phyloP scores from a whole-genome alignment of 768 basidiomycete genomes.

The Xanthoconium stramineum region DNA sequence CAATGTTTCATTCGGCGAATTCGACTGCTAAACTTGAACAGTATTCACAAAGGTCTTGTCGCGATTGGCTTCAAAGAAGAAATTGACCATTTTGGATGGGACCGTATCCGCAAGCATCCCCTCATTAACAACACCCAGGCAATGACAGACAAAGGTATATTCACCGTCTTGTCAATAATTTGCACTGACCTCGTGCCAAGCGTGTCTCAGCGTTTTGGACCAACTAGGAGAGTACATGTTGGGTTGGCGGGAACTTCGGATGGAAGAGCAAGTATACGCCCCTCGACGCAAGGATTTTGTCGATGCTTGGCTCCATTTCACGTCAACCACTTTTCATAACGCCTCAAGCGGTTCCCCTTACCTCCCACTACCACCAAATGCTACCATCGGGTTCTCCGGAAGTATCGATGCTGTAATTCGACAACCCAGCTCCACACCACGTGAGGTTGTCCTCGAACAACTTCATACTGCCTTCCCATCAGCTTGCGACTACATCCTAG shows the following conservation, averaged over 20 bases:
- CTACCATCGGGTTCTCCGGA: conserved; percentile 23
- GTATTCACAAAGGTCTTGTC: conserved; percentile 19
- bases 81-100: conserved; percentile 30
- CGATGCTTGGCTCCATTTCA: conserved; percentile 27
- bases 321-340: conserved; percentile 10
- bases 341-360: conserved; percentile 14
- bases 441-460: conserved; percentile 14
- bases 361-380: conserved; percentile 27
- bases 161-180: not conserved
- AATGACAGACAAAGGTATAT: conserved; percentile 22
- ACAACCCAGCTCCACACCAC: conserved; percentile 5
- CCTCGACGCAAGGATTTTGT: conserved; percentile 25
- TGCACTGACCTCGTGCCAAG: conserved; percentile 17
- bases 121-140: conserved; percentile 25
- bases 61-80: conserved; percentile 24
- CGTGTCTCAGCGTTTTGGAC: conserved; percentile 11
- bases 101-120: conserved; percentile 29
- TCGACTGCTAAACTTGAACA: conserved; percentile 8
- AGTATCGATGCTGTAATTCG: conserved; percentile 26
- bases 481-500: conserved; percentile 17
- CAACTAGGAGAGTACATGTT: conserved; percentile 27
- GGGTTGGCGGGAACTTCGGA: conserved; percentile 30
- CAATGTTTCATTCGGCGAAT: not conserved
- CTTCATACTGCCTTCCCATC: conserved; percentile 15
- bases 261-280: conserved; percentile 29